These are phyloP conservation scores for Trifolium dubium DNA, from an alignment of 306 rosid genomes.

Conservation along the genomic window DNA sequence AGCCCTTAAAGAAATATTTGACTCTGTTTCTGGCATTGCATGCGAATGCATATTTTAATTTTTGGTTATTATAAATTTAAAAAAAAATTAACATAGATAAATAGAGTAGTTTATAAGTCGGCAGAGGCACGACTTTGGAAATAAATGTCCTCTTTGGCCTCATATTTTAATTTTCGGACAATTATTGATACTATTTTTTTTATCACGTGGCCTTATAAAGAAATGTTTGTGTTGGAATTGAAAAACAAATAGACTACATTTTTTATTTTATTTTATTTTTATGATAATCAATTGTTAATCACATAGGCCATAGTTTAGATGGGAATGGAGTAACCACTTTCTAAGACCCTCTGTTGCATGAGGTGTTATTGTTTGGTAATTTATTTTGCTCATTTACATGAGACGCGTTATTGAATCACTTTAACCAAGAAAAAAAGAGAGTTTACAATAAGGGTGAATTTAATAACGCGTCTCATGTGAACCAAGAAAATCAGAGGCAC, in stretches of 20 bases:
- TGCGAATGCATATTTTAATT: conserved; percentile 3
- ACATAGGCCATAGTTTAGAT: not conserved
- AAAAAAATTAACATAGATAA: not conserved
- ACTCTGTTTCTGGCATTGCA: conserved; percentile 24
- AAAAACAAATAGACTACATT: not conserved
- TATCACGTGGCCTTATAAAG: not conserved
- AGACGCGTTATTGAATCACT: no score
- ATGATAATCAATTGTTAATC: not conserved
- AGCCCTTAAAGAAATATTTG: not conserved
- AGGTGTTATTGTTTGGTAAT: no score
- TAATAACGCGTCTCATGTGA: no score
- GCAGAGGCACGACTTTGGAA: conserved; percentile 41
- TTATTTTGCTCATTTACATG: no score
- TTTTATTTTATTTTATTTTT: not conserved
- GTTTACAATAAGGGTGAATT: no score
- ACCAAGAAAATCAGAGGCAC: no score
- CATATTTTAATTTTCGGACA: conserved; percentile 3
- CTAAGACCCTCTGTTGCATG: no score
- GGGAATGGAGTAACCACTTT: no score
- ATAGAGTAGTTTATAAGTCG: conserved; percentile 12
- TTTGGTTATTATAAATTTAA: not conserved
- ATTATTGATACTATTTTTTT: not conserved
- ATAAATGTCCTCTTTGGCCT: not conserved
- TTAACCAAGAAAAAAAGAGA: no score
- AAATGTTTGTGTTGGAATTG: not conserved